Evolutionary conservation across 495 filamentous ascomycete species (phyloP), one percentile per base, ranked within the genome.

Genomic region (Trichoderma asperelloides): DNA sequence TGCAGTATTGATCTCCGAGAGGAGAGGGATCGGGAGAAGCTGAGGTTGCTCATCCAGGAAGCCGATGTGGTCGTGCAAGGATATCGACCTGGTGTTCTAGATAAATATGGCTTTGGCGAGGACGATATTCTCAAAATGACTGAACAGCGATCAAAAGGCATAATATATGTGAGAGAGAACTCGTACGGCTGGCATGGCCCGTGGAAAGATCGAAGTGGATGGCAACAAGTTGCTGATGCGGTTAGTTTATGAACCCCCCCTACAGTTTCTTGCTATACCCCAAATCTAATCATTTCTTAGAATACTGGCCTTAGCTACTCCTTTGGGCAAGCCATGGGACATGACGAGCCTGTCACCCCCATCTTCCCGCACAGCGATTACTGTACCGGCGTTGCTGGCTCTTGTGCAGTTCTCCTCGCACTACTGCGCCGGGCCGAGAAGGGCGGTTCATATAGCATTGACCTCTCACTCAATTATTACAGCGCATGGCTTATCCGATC

Each of bases 291-390:
- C 49, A 25, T 55, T 78, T 78, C 43, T 75, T 21, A 74, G 74
- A 5, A 73, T 88, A 8, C 84, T 82, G 7, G 49, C 18, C 49
- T 55, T 21, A 55, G 49, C 12, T 88, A 85, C 84, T 76, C 81
- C 1, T 86, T 86, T 69, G 85, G 85, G 6, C 69, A 83, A 63
- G 83, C 84, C 73, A 86, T 88, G 84, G 83, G 84, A 39, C 73
- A 75, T 8, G 74, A 80, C 8, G 81, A 82, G 68, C 85, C 86
- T 5, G 80, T 88, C 27, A 83, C 88, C 4, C 86, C 86, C 33
- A 85, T 86, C 0, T 85, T 88, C 71, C 87, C 86, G 9, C 88
- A 87, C 73, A 86, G 84, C 63, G 87, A 89, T 75, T 88, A 88
- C 70, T 85, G 75, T 67, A 76, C 75, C 27, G 74, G 82, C 30